These are phyloP conservation scores for Arachnomyces sp. DNA, from an alignment of 2,329 filamentous ascomycete genomes.

Conservation along the genomic window DNA sequence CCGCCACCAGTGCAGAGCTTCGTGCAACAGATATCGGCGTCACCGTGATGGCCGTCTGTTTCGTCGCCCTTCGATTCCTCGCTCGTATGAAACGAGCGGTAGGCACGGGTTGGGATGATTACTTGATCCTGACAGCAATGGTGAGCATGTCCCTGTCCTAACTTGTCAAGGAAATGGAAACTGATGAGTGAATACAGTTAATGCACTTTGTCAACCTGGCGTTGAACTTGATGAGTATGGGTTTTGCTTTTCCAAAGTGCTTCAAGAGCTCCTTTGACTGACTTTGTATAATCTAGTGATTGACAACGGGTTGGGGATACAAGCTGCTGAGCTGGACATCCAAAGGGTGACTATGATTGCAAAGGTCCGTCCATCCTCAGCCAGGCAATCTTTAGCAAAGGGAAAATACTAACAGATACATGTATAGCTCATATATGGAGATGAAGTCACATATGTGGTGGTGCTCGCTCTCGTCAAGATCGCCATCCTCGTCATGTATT, in stretches of 20 bases:
- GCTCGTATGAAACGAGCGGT: not conserved
- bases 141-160: not conserved
- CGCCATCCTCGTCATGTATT: conserved; percentile 46
- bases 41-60: conserved; percentile 1
- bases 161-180: not conserved
- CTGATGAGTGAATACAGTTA: not conserved
- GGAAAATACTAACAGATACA: conserved; percentile 15
- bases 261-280: not conserved
- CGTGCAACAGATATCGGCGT: conserved; percentile 1
- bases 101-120: conserved; percentile 1
- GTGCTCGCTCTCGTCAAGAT: conserved; percentile 46
- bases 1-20: not conserved
- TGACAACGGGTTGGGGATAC: conserved; percentile 13
- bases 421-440: conserved; percentile 18
- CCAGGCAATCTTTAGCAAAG: no score
- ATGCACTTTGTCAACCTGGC: not conserved
- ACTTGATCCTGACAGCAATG: conserved; percentile 1
- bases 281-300: conserved; percentile 9
- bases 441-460: conserved; percentile 8
- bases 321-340: conserved; percentile 7
- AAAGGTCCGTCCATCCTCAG: not conserved
- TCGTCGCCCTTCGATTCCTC: conserved; percentile 1
- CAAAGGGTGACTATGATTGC: conserved; percentile 27
- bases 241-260: no score
- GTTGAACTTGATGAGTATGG: conserved; percentile 1